A percentile compares a stretch with the other conserved stretches of the same genome.
Evolutionary conservation across 192 early-diverging fungal genomes (phyloP).

Genomic region (Umbelopsis sp.): DNA sequence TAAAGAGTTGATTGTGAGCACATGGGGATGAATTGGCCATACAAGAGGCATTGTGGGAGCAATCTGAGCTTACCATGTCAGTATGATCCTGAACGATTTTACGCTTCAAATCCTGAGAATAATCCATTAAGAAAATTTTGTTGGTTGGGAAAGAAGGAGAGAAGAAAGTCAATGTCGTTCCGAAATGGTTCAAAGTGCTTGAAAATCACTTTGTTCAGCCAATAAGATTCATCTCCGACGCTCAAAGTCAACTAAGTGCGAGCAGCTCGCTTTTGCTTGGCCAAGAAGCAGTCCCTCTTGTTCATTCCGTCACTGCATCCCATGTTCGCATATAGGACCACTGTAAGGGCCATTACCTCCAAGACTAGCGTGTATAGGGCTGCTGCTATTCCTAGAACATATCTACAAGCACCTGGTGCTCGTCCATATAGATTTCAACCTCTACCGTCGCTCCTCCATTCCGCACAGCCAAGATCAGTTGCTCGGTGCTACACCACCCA

Average conservation of each 20-base stretch:
- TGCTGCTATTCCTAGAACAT: too few relatives aligned
- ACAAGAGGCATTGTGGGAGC: neutral
- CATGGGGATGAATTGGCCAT: too few relatives aligned
- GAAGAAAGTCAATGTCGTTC: neutral
- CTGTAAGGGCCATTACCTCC: too few relatives aligned
- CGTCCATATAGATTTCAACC: neutral
- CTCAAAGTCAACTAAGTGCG: too few relatives aligned
- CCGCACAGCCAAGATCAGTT: neutral
- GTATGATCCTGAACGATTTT: neutral
- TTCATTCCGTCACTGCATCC: too few relatives aligned
- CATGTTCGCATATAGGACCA: too few relatives aligned
- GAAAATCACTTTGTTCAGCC: neutral
- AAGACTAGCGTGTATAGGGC: too few relatives aligned
- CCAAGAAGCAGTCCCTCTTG: too few relatives aligned
- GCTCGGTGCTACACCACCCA: neutral
- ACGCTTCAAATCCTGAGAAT: constrained; percentile 13
- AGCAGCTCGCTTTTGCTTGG: too few relatives aligned
- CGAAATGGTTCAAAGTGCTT: neutral
- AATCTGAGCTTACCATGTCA: neutral
- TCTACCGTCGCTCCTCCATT: neutral
- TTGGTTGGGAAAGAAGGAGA: neutral
- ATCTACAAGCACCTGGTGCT: too few relatives aligned
- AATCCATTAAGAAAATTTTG: constrained; percentile 9
- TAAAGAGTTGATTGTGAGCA: neutral
- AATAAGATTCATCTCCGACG: too few relatives aligned